Evolutionary conservation across 2,329 filamentous ascomycete genomes (phyloP).

Genomic region (Fusarium lateritium): DNA sequence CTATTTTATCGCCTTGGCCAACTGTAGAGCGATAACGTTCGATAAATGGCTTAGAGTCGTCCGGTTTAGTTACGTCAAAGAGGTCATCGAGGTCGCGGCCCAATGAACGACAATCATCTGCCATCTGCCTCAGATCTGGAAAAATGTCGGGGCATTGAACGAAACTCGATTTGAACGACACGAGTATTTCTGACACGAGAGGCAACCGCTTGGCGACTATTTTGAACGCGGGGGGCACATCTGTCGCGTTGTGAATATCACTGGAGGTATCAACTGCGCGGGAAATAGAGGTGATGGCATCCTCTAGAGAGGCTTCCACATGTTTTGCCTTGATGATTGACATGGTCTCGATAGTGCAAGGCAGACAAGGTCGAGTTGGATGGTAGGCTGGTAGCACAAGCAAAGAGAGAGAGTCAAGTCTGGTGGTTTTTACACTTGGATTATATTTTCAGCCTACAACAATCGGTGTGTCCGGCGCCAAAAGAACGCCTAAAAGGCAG

Average conservation of each 20-base stretch:
- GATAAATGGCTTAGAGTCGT: not conserved
- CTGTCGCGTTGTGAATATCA: not conserved
- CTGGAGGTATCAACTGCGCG: not conserved
- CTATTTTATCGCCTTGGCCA: not conserved
- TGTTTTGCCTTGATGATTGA: not conserved
- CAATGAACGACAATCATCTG: not conserved
- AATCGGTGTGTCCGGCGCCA: no score
- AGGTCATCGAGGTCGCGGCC: not conserved
- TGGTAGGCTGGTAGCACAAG: not conserved
- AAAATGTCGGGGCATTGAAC: not conserved
- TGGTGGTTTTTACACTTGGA: not conserved
- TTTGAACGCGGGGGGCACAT: not conserved
- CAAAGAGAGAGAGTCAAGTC: not conserved
- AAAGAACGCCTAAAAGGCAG: no score
- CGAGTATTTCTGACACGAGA: not conserved
- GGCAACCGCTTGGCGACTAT: not conserved
- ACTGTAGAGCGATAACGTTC: conserved; percentile 1
- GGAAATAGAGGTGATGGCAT: not conserved
- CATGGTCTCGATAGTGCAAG: not conserved
- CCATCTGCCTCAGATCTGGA: not conserved
- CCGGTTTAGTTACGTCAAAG: not conserved
- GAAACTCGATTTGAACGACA: not conserved
- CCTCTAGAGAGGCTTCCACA: not conserved
- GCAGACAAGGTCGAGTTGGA: not conserved
- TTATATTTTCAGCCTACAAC: not conserved